phyloP scores from a whole-genome alignment of 139 green algal genomes.

The Nannochloris sp. region DNA sequence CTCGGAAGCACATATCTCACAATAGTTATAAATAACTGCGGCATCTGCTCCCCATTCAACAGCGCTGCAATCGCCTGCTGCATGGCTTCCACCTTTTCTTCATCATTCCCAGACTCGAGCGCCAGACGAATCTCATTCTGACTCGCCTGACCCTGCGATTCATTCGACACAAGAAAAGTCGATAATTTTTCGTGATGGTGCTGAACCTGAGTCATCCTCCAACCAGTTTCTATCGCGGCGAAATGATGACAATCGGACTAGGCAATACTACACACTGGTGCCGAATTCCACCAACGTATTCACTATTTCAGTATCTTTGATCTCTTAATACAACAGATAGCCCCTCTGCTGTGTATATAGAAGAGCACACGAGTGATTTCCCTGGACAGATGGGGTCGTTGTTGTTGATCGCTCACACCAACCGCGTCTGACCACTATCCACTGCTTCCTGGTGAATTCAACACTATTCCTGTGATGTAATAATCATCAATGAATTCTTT shows the following conservation, averaged over 20 bases:
- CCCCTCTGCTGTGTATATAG: too few species aligned
- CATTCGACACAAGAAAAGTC: conserved; percentile 88
- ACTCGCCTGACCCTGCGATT: conserved; percentile 54
- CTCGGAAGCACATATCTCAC: conserved; percentile 96
- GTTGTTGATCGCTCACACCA: too few species aligned
- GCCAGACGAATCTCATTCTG: conserved; percentile 87
- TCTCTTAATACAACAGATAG: too few species aligned
- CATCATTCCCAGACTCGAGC: conserved; percentile 76
- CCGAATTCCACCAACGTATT: too few species aligned
- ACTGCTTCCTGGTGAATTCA: too few species aligned
- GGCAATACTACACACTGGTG: too few species aligned
- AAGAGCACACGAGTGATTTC: too few species aligned
- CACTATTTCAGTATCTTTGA: too few species aligned
- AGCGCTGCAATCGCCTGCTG: conserved; percentile 91
- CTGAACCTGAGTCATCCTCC: background rate
- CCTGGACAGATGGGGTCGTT: too few species aligned
- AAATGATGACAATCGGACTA: background rate
- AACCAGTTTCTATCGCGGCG: conserved; percentile 1
- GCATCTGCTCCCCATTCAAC: conserved; percentile 89
- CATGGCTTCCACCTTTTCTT: conserved; percentile 83
- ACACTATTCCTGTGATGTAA: too few species aligned
- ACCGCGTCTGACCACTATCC: too few species aligned
- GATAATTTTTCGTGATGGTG: conserved; percentile 62
- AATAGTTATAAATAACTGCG: conserved; percentile 97
- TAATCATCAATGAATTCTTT: too few species aligned